Evolutionary conservation across 495 filamentous ascomycete species (phyloP).

Genomic region (Penicillium diatomitis): DNA sequence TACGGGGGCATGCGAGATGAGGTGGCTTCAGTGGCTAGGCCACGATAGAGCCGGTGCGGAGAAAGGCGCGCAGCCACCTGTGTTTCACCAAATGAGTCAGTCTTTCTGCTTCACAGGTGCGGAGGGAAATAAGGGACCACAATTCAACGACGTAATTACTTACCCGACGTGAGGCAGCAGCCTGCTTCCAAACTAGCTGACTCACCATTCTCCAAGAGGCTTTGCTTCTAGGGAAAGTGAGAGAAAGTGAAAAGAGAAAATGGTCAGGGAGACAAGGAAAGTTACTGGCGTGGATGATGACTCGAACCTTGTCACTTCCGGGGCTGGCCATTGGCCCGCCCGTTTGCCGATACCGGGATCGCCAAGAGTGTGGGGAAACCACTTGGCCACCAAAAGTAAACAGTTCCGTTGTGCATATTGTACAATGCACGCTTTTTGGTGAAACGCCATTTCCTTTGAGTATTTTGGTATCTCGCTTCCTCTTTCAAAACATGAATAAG

Average conservation of each 20-base stretch:
- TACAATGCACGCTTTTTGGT: too few species aligned
- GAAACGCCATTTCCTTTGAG: too few species aligned
- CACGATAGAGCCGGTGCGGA: conserved; percentile 20
- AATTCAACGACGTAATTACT: conserved; percentile 4
- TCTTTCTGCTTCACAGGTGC: not conserved
- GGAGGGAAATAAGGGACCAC: not conserved
- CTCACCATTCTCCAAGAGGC: conserved; percentile 24
- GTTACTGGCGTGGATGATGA: conserved; percentile 7
- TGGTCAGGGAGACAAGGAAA: not conserved
- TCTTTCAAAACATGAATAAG: too few species aligned
- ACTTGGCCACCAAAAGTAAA: not conserved
- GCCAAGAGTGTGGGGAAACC: conserved; percentile 8
- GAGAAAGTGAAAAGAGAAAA: conserved; percentile 8
- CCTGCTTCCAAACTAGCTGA: conserved; percentile 27
- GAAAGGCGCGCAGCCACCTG: conserved; percentile 21
- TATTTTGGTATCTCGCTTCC: too few species aligned
- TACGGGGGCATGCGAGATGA: conserved; percentile 26
- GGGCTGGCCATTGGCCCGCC: conserved; percentile 13
- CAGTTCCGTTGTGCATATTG: not conserved
- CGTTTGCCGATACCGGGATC: conserved; percentile 18
- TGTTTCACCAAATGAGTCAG: not conserved
- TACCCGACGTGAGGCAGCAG: conserved; percentile 23
- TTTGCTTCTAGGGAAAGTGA: conserved; percentile 13
- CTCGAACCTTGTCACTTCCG: conserved; percentile 15
- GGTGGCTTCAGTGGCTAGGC: conserved; percentile 22